Base-by-base conservation (phyloP, 2,329 filamentous ascomycete species). In the Alternaria triticimaculans region DNA sequence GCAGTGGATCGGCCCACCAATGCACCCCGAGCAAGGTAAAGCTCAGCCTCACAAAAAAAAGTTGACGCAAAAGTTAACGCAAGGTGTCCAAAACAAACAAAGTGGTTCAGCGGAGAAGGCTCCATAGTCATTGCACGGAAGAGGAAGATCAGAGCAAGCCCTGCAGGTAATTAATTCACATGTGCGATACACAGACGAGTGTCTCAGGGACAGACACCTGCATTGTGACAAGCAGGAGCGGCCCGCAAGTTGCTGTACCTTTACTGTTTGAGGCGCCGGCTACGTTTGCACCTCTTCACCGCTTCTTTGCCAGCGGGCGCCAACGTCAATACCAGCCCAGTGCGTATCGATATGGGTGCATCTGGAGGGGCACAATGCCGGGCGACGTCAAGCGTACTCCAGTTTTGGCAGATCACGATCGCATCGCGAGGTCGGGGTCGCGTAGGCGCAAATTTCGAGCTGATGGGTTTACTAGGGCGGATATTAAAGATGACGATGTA, bases 251-350 rank as follows among this genome's bases (percentile, higher is more conserved):
- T 65, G 68, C 65, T 70, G 69, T 71, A 64, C 62, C 55, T 67
- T 70, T 67, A 44, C 30, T 54, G 56, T 37, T 64, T 60, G 67
- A 64, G 70, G 72, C 70, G 72, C 56, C 30, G 45, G 70, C 65
- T 73, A 61, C 72, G 72, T 73, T 70, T 75, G 69, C 72, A 72
- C 66, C 59, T 61, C 56, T 69, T 75, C 76, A 80, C 77, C 77
- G 77, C 76, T 72, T 73, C 78, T 80, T 78, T 53, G 63, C 67
- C 64, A 46, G 60, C 61, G 61, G 50, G 70, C 66, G 69, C 67
- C 71, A 70, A 60, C 62, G 55, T 54, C 37, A 25, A 60, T 55
- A 58, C 28, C 26, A 44, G 70, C 62, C 65, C 67, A 66, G 58
- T 64, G 69, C 69, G 65, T 74, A 76, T 77, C 73, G 74, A 78